Conservation (phyloP, 768 basidiomycete species). For the Phallus indusiatus region DNA sequence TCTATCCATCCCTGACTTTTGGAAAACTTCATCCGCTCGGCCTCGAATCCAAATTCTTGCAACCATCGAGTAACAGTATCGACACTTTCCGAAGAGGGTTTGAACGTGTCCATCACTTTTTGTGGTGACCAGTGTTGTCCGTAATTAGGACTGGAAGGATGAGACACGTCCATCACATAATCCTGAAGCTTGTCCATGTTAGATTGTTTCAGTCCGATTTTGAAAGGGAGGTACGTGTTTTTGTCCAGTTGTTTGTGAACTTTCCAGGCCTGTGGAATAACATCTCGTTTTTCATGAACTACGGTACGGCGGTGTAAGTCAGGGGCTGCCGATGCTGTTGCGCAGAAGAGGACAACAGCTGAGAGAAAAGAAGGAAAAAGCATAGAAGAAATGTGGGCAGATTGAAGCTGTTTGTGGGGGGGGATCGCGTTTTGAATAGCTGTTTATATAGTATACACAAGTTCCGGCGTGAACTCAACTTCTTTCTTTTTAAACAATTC, state of each 20-base stretch:
- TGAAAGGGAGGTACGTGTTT: constrained; percentile 21
- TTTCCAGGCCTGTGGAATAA: constrained; percentile 17
- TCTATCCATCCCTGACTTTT: constrained; percentile 26
- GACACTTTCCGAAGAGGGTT: constrained; percentile 19
- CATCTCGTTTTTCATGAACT: constrained; percentile 31
- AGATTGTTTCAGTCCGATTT: constrained; percentile 23
- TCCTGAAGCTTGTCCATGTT: constrained; percentile 23
- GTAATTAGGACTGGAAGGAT: constrained; percentile 27
- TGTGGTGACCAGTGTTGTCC: constrained; percentile 27
- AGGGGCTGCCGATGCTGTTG: neutral
- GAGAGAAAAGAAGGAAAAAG: neutral
- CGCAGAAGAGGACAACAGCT: neutral
- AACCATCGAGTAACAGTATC: constrained; percentile 26
- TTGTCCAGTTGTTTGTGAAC: neutral
- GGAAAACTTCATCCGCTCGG: constrained; percentile 17
- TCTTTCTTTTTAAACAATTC: too few species aligned
- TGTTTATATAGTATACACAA: too few species aligned
- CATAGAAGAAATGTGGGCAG: neutral
- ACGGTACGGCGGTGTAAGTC: neutral
- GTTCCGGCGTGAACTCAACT: too few species aligned
- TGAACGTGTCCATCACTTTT: constrained; percentile 23
- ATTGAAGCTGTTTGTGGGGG: neutral
- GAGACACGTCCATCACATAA: constrained; percentile 24
- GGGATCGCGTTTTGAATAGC: too few species aligned
- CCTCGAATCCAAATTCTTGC: constrained; percentile 17